phyloP scores from a whole-genome alignment of 768 basidiomycete genomes.

The Xanthoconium purpureum region DNA sequence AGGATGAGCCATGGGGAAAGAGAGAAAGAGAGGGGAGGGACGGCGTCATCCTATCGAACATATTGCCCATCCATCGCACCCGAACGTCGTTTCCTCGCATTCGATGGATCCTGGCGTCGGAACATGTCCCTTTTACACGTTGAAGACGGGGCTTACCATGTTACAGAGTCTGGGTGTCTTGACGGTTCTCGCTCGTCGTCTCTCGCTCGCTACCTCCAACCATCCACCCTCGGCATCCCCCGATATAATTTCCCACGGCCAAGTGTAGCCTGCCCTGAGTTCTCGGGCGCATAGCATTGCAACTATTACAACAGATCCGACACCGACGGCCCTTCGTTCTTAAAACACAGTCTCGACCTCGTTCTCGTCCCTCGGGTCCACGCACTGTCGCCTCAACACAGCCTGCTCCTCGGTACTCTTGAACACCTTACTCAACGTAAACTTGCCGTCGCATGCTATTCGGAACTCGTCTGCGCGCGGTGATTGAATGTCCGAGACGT shows the following conservation, averaged over 20 bases:
- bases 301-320: background rate
- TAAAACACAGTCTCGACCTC: slow-evolving; percentile 26
- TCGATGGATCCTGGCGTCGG: background rate
- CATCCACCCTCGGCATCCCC: slow-evolving; percentile 19
- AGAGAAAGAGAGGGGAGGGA: background rate
- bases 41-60: slow-evolving; percentile 4
- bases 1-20: background rate
- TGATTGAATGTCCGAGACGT: slow-evolving; percentile 51
- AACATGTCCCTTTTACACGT: background rate
- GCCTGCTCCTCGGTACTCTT: slow-evolving; percentile 51
- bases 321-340: background rate
- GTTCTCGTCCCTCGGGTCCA: slow-evolving; percentile 20
- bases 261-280: slow-evolving; percentile 27
- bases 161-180: slow-evolving; percentile 22
- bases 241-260: slow-evolving; percentile 19
- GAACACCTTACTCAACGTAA: slow-evolving; percentile 66
- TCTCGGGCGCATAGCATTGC: background rate
- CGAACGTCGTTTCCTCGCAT: background rate
- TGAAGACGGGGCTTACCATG: slow-evolving; percentile 28
- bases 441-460: slow-evolving; percentile 47
- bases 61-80: slow-evolving; percentile 7
- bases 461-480: slow-evolving; percentile 61
- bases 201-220: slow-evolving; percentile 4
- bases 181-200: slow-evolving; percentile 21
- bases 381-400: slow-evolving; percentile 31